phyloP scores from a whole-genome alignment of 371 early-diverging fungal genomes.

The Mortierella sp. region DNA sequence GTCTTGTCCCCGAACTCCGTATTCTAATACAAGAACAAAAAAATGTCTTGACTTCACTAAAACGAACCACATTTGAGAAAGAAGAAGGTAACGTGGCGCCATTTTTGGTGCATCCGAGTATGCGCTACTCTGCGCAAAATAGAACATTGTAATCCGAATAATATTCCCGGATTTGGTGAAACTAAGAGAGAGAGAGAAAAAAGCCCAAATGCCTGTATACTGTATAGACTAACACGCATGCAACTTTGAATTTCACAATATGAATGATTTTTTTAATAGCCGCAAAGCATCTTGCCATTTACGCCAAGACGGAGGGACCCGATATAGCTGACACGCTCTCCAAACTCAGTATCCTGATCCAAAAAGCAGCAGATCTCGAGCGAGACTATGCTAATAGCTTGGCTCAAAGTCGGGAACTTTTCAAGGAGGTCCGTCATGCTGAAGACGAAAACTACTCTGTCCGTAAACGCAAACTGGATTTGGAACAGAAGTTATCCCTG shows the following conservation, averaged over 20 bases:
- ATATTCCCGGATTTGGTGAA: neutral
- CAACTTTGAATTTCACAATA: neutral
- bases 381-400: slow-evolving; percentile 38
- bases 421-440: slow-evolving; percentile 51
- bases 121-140: neutral
- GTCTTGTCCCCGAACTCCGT: slow-evolving; percentile 48
- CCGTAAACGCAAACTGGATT: slow-evolving; percentile 47
- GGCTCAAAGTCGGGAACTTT: slow-evolving; percentile 36
- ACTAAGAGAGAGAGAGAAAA: no score
- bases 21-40: slow-evolving; percentile 56
- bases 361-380: slow-evolving; percentile 44
- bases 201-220: neutral
- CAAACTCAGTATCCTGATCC: slow-evolving; percentile 42
- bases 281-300: slow-evolving; percentile 50
- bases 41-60: slow-evolving; percentile 45
- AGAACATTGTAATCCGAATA: no score
- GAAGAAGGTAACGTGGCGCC: slow-evolving; percentile 40
- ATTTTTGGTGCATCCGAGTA: neutral
- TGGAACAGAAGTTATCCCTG: slow-evolving; percentile 29
- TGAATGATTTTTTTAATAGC: slow-evolving; percentile 19
- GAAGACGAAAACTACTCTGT: slow-evolving; percentile 48
- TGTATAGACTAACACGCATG: neutral
- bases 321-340: slow-evolving; percentile 46
- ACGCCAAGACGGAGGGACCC: slow-evolving; percentile 49
- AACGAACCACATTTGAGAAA: slow-evolving; percentile 48